Conservation (phyloP, 306 rosid genomes). For the Glycine soja region DNA sequence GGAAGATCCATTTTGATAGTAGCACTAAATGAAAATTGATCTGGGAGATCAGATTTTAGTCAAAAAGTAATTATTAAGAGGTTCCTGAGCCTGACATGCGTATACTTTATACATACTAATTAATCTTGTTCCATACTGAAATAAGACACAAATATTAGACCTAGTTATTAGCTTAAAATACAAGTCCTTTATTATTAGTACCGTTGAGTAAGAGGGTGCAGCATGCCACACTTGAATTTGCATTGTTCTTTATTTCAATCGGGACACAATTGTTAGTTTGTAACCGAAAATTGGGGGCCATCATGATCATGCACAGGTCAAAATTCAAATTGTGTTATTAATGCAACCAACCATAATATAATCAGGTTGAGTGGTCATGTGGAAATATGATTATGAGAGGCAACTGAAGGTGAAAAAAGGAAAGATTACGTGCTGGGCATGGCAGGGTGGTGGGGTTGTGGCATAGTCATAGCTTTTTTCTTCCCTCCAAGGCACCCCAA, state of each 20-base stretch:
- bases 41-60: too few species aligned
- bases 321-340: conserved; percentile 38
- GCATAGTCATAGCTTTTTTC: conserved; percentile 14
- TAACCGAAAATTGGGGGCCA: conserved; percentile 45
- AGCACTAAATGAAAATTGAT: too few species aligned
- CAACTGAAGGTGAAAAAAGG: not conserved
- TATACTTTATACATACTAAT: not conserved
- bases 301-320: conserved; percentile 15
- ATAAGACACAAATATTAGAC: not conserved
- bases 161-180: conserved; percentile 10
- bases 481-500: conserved; percentile 13
- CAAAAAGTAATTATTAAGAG: too few species aligned
- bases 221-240: too few species aligned
- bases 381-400: conserved; percentile 39
- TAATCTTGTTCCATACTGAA: not conserved
- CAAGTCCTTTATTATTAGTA: conserved; percentile 16
- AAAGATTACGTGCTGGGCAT: conserved; percentile 1
- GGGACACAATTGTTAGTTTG: conserved; percentile 20
- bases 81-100: too few species aligned
- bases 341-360: conserved; percentile 41
- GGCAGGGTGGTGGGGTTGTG: conserved; percentile 41
- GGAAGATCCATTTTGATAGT: too few species aligned
- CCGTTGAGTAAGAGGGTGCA: conserved; percentile 11
- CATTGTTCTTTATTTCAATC: too few species aligned
- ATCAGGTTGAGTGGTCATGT: conserved; percentile 28